Conservation (phyloP, 495 filamentous ascomycete genomes). For the Penicillium atrosanguineum region DNA sequence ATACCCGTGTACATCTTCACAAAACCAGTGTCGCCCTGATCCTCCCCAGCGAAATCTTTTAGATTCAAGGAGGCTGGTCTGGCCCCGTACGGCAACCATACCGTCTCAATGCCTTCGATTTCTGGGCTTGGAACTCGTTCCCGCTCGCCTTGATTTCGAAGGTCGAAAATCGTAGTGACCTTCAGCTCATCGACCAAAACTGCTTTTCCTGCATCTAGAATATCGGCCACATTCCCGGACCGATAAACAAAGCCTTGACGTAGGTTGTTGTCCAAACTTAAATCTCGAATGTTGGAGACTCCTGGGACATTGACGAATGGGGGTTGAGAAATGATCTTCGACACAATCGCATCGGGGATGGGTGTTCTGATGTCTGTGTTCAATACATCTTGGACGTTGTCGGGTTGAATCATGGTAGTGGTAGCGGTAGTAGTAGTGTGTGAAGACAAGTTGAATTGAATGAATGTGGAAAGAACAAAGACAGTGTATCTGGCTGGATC, state of each 20-base stretch:
- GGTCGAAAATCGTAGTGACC: conserved; percentile 62
- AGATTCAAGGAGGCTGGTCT: conserved; percentile 30
- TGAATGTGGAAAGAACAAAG: not conserved
- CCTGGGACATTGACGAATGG: conserved; percentile 55
- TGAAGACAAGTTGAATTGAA: not conserved
- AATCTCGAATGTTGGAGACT: conserved; percentile 51
- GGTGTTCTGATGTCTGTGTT: conserved; percentile 27
- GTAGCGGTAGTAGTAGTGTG: not conserved
- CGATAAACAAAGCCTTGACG: conserved; percentile 50
- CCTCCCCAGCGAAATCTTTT: conserved; percentile 57
- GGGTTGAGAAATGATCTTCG: conserved; percentile 31
- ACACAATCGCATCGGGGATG: conserved; percentile 26
- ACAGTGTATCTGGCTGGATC: not conserved
- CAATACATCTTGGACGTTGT: conserved; percentile 22
- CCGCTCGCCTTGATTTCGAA: conserved; percentile 58
- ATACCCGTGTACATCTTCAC: conserved; percentile 53
- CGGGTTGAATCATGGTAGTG: conserved; percentile 18
- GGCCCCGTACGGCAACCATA: conserved; percentile 43
- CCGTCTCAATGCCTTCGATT: conserved; percentile 42
- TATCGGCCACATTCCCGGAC: conserved; percentile 44
- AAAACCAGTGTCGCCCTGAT: conserved; percentile 53
- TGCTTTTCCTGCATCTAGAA: conserved; percentile 50
- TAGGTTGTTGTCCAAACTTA: conserved; percentile 46
- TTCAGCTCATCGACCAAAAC: conserved; percentile 47
- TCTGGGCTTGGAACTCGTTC: conserved; percentile 34